These are phyloP conservation scores for Phlyctochytrium planicorne DNA, from an alignment of 192 early-diverging fungal species.

Conservation along the genomic window DNA sequence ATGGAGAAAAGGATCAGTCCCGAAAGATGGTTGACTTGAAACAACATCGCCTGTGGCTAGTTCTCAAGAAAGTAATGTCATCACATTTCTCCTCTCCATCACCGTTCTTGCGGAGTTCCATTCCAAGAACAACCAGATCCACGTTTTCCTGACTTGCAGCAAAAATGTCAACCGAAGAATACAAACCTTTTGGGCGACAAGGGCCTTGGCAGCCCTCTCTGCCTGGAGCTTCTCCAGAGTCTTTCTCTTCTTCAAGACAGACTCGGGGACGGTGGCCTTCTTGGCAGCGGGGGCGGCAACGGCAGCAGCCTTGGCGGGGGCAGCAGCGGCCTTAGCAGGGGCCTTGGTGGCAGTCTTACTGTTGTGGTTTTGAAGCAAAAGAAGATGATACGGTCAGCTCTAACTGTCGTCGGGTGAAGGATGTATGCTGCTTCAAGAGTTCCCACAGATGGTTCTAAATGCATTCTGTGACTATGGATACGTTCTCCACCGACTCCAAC, in stretches of 20 bases:
- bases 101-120: slow-evolving; percentile 1
- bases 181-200: slow-evolving; percentile 48
- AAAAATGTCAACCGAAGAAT: background rate
- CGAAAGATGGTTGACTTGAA: slow-evolving; percentile 66
- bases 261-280: slow-evolving; percentile 57
- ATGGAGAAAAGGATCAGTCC: slow-evolving; percentile 49
- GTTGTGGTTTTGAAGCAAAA: too few species aligned
- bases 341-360: too few species aligned
- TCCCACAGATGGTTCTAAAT: too few species aligned
- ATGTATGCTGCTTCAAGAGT: too few species aligned
- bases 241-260: slow-evolving; percentile 68
- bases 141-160: background rate
- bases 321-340: too few species aligned
- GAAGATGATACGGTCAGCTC: too few species aligned
- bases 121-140: background rate
- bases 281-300: slow-evolving; percentile 22
- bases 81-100: slow-evolving; percentile 23
- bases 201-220: slow-evolving; percentile 49
- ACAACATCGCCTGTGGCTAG: slow-evolving; percentile 52
- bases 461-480: too few species aligned
- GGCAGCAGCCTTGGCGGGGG: slow-evolving; percentile 3
- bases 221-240: slow-evolving; percentile 57
- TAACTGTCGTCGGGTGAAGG: too few species aligned
- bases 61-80: slow-evolving; percentile 26
- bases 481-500: too few species aligned